Evolutionary conservation across 1,139 yeast species (phyloP).

Genomic region (Lodderomyces jiufengensis): DNA sequence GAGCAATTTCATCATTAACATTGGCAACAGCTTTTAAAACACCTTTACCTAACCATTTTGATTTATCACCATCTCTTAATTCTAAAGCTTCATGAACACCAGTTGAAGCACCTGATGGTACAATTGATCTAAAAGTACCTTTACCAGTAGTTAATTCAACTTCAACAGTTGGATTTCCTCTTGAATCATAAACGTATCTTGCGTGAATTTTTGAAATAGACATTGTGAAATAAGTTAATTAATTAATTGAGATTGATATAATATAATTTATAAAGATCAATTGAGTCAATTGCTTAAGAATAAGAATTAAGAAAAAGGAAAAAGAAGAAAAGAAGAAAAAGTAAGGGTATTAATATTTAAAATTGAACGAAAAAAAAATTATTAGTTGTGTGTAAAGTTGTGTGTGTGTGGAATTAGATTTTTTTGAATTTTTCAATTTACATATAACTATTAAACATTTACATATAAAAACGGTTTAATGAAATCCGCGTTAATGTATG

Average conservation of each 20-base stretch:
- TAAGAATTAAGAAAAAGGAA: slow-evolving; percentile 9
- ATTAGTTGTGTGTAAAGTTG: too few relatives aligned
- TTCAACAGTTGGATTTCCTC: slow-evolving; percentile 98
- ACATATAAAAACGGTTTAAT: too few relatives aligned
- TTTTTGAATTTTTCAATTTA: too few relatives aligned
- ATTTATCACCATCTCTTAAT: slow-evolving; percentile 91
- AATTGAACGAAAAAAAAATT: background rate
- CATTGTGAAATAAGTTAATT: slow-evolving; percentile 19
- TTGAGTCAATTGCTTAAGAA: slow-evolving; percentile 8
- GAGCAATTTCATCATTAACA: slow-evolving; percentile 86
- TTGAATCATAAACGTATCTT: slow-evolving; percentile 94
- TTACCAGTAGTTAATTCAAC: slow-evolving; percentile 83
- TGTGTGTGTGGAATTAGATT: too few relatives aligned
- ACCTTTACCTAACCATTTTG: slow-evolving; percentile 96
- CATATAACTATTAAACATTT: too few relatives aligned
- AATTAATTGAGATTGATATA: slow-evolving; percentile 2
- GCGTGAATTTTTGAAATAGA: slow-evolving; percentile 64
- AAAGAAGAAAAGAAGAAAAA: slow-evolving; percentile 9
- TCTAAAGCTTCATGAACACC: slow-evolving; percentile 95
- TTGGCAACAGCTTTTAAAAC: slow-evolving; percentile 87
- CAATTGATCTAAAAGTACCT: slow-evolving; percentile 88
- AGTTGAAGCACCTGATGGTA: slow-evolving; percentile 96
- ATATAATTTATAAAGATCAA: too few relatives aligned
- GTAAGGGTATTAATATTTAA: background rate
- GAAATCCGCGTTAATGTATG: too few relatives aligned